Conservation (phyloP, 257 asterid species). For the Solanum corneliomulleri region DNA sequence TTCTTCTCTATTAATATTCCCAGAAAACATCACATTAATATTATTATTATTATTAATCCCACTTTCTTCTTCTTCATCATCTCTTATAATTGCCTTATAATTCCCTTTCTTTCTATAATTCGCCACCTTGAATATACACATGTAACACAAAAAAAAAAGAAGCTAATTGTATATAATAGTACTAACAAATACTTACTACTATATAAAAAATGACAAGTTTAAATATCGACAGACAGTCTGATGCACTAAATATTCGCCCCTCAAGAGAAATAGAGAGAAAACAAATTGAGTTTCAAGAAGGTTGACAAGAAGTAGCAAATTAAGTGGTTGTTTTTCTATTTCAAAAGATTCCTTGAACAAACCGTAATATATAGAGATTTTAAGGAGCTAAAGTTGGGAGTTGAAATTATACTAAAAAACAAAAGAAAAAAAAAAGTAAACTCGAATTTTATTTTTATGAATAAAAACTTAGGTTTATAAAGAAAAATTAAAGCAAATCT, state of each 20-base stretch:
- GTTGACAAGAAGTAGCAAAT: neutral
- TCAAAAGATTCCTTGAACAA: neutral
- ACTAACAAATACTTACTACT: neutral
- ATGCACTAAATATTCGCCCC: neutral
- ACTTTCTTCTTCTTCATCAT: neutral
- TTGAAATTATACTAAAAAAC: neutral
- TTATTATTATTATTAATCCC: neutral
- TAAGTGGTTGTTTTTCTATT: neutral
- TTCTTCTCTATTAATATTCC: slow-evolving; percentile 28
- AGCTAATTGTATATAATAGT: neutral
- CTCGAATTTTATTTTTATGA: neutral
- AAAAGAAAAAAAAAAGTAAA: neutral
- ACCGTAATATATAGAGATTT: neutral
- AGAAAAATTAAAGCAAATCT: neutral
- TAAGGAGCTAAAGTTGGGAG: neutral
- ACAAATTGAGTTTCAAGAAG: neutral
- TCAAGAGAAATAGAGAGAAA: neutral
- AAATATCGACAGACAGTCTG: neutral
- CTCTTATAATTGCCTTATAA: neutral
- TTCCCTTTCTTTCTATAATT: neutral
- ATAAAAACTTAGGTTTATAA: neutral
- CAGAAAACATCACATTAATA: slow-evolving; percentile 1
- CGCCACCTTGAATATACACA: slow-evolving; percentile 22
- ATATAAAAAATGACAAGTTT: neutral
- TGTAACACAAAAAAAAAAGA: neutral